Conservation (phyloP, 768 basidiomycete genomes). For the Kwoniella europaea region DNA sequence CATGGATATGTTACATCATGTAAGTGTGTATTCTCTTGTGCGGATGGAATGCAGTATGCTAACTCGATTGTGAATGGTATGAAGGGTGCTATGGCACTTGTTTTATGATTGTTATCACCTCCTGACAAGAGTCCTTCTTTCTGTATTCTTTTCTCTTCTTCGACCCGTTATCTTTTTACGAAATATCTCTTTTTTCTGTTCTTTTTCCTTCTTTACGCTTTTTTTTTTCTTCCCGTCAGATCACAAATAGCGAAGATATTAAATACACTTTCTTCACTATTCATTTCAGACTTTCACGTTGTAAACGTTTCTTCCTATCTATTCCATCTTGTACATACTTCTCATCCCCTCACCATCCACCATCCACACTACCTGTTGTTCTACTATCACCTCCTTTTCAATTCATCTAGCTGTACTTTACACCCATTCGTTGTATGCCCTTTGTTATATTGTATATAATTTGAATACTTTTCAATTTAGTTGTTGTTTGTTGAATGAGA, state of each 20-base stretch:
- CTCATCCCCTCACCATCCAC: background rate
- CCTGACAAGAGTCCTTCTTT: background rate
- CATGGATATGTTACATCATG: constrained; percentile 28
- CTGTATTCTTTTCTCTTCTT: background rate
- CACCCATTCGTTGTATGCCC: background rate
- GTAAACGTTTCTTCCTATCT: background rate
- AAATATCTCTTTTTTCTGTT: no score
- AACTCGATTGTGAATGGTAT: background rate
- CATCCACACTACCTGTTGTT: background rate
- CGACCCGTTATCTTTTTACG: no score
- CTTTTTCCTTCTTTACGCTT: no score
- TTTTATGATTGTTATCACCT: constrained; percentile 9
- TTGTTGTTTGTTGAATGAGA: constrained; percentile 5
- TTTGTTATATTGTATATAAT: background rate
- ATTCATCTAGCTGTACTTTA: background rate
- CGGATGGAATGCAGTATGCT: background rate
- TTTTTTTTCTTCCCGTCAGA: no score
- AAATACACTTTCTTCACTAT: background rate
- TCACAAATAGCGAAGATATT: no score
- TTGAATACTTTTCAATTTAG: background rate
- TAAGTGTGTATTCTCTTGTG: constrained; percentile 18
- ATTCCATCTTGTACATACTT: background rate
- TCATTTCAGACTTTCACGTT: background rate
- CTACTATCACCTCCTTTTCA: background rate
- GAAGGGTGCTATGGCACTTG: constrained; percentile 30